phyloP scores from a whole-genome alignment of 805 yeast species.

The Isabelozyma pseudorhagii region DNA sequence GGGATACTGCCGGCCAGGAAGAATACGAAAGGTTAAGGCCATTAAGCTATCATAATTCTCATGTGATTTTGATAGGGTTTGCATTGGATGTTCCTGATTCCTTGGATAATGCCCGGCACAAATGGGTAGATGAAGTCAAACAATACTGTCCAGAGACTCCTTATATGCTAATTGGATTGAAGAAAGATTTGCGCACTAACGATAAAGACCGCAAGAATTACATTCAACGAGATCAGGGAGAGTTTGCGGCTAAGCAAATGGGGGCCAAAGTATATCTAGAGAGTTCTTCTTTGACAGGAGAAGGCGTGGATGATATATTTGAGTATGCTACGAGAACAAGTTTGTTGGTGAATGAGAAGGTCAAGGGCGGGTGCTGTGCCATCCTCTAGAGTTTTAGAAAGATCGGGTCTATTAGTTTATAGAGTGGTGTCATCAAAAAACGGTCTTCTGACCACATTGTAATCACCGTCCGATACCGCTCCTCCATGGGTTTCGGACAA shows the following conservation, averaged over 20 bases:
- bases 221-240: constrained; percentile 60
- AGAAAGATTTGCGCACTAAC: constrained; percentile 68
- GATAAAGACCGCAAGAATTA: constrained; percentile 36
- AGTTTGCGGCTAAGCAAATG: constrained; percentile 66
- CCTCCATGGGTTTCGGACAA: no score
- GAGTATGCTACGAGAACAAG: constrained; percentile 88
- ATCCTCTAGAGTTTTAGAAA: constrained; percentile 14
- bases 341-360: constrained; percentile 41
- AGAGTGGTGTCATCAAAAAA: neutral
- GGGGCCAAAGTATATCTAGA: constrained; percentile 85
- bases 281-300: constrained; percentile 90
- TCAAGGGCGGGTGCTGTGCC: constrained; percentile 30
- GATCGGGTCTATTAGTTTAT: neutral
- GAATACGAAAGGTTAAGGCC: constrained; percentile 91
- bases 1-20: constrained; percentile 98
- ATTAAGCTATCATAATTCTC: constrained; percentile 81
- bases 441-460: no score
- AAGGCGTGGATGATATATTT: constrained; percentile 91
- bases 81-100: constrained; percentile 85
- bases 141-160: constrained; percentile 82
- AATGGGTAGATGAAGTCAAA: constrained; percentile 85
- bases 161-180: constrained; percentile 74
- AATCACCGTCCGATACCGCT: no score
- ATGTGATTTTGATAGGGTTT: constrained; percentile 81
- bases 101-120: constrained; percentile 71